Base-by-base conservation (phyloP, 192 early-diverging fungal species). In the Rhizoclosmatium sp. region DNA sequence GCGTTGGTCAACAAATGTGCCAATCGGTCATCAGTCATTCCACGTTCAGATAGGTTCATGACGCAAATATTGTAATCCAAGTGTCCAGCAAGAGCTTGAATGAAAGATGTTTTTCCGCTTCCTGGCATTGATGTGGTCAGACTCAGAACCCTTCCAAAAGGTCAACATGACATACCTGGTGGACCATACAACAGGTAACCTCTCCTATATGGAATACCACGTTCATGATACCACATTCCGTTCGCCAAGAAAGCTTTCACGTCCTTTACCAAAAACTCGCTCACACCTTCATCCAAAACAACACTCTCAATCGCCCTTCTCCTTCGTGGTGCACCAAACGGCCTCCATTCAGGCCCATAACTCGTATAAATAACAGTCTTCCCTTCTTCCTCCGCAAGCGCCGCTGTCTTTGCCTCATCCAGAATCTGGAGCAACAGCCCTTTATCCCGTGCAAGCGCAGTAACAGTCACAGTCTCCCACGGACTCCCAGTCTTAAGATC, bases 311-410 rank as follows among this genome's bases (percentile, higher is more conserved):
- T 45, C 2, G 81, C 81, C 92, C 93, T 4, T 93, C 95, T 48
- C 91, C 93, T 42, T 54, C 97, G 86, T 9, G 97, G 97, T 75
- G 94, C 86, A 2, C 97, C 97, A 87, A 99, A 98, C 2, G 95
- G 95, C 69, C 96, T 86, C 97, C 97, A 99, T 75, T 99, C 97
- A 4, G 95, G 93, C 0, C 97, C 97, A 86, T 92, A 97, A 51
- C 92, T 93, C 1, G 96, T 96, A 84, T 96, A 98, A 58, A 99
- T 89, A 42, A 99, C 97, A 2, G 95, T 98, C 71, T 97, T 96
- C 23, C 97, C 97, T 69, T 95, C 94, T 84, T 97, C 94, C 76
- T 94, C 93, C 69, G 91, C 85, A 59, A 99, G 82, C 14, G 97
- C 96, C 67, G 92, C 82, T 59, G 85, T 82, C 67, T 94, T 94